These are phyloP conservation scores for Blastomyces emzantsi DNA, from an alignment of 2,329 filamentous ascomycete genomes.

Conservation along the genomic window DNA sequence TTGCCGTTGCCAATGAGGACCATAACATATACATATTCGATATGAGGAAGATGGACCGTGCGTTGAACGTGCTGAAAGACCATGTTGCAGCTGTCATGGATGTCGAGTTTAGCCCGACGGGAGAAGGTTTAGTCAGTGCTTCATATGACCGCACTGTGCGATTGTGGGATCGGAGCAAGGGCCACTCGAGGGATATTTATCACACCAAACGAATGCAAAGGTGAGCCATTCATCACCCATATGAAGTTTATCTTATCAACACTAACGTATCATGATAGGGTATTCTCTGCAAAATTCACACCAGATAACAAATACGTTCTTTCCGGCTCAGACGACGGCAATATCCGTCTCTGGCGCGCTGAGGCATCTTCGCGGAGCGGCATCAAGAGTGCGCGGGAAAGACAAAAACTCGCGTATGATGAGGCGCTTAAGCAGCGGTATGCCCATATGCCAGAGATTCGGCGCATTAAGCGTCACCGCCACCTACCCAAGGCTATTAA, in stretches of 20 bases:
- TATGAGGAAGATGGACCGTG: slow-evolving; percentile 80
- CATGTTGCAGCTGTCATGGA: slow-evolving; percentile 93
- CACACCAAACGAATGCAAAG: slow-evolving; percentile 96
- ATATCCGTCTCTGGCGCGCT: slow-evolving; percentile 80
- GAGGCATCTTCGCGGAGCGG: slow-evolving; percentile 75
- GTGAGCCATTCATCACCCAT: slow-evolving; percentile 21
- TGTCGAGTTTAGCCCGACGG: slow-evolving; percentile 89
- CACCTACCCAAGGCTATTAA: slow-evolving; percentile 89
- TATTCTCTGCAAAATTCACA: slow-evolving; percentile 76
- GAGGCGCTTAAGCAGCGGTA: slow-evolving; percentile 73
- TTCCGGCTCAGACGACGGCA: slow-evolving; percentile 88
- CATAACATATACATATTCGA: slow-evolving; percentile 92
- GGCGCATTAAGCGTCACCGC: slow-evolving; percentile 79
- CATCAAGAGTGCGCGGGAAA: slow-evolving; percentile 73
- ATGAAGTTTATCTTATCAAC: neutral
- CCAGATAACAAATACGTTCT: slow-evolving; percentile 85
- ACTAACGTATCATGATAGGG: slow-evolving; percentile 38
- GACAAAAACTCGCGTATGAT: slow-evolving; percentile 87
- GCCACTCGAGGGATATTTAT: slow-evolving; percentile 86
- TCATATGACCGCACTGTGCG: slow-evolving; percentile 83
- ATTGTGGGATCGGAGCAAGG: slow-evolving; percentile 69
- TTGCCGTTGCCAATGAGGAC: slow-evolving; percentile 88
- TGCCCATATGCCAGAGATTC: slow-evolving; percentile 92
- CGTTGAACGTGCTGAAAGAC: slow-evolving; percentile 81
- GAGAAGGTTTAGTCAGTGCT: slow-evolving; percentile 83